Percentiles rank a stretch among this genome's conserved stretches.
Conservation (phyloP, 2,329 filamentous ascomycete species). For the Penicillium sp. region DNA sequence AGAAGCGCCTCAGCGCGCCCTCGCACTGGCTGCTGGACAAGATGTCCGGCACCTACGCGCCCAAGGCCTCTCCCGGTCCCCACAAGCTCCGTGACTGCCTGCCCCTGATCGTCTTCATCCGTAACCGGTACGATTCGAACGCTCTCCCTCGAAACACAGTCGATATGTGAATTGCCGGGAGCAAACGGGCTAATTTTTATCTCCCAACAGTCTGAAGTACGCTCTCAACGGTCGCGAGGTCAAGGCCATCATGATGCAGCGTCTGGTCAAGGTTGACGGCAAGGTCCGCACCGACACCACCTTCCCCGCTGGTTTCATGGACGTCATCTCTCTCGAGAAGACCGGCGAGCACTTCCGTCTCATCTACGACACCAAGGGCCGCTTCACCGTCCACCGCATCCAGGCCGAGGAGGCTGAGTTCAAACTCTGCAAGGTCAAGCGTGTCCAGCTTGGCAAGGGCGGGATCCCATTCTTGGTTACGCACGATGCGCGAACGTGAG, state of each 20-base stretch:
- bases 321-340: conserved; percentile 99
- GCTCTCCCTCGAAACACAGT: background rate
- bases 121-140: conserved; percentile 62
- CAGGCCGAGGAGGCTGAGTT: conserved; percentile 98
- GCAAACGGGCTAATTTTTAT: conserved; percentile 22
- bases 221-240: conserved; percentile 98
- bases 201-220: conserved; percentile 88
- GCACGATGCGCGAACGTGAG: conserved; percentile 99
- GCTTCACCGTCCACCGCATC: conserved; percentile 99
- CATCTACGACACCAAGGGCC: conserved; percentile 99
- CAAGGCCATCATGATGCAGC: conserved; percentile 98
- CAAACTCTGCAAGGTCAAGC: conserved; percentile 99
- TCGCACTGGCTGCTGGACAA: conserved; percentile 99
- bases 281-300: conserved; percentile 99
- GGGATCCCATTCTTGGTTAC: conserved; percentile 99
- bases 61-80: conserved; percentile 79
- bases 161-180: background rate
- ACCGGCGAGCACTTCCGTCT: conserved; percentile 99
- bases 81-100: conserved; percentile 99
- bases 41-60: conserved; percentile 85
- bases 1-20: conserved; percentile 99
- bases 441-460: conserved; percentile 98
- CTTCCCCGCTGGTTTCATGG: conserved; percentile 99
- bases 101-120: conserved; percentile 98
- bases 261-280: conserved; percentile 98